Base-by-base conservation (phyloP, 2,329 filamentous ascomycete genomes). In the Curvularia eragrostidis region DNA sequence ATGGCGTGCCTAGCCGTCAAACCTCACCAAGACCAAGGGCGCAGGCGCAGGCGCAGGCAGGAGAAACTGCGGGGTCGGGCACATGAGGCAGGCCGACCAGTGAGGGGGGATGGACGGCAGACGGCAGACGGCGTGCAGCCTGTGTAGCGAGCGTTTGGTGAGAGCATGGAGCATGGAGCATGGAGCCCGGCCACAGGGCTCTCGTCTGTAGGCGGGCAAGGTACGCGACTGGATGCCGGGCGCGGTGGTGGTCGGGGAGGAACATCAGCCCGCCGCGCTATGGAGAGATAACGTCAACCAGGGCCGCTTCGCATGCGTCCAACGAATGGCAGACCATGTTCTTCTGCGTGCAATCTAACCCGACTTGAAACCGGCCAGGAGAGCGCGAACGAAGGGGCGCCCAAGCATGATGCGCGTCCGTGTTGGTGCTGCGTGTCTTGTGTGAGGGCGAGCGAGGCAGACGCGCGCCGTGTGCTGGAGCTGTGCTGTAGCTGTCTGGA, bases 261-360 rank as follows among this genome's bases (percentile, higher is more conserved):
- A 54, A 58, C 32, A 47, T n/a, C 62, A 69, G 66, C 64, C 65
- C 67, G 68, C 63, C 62, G 61, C 58, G 57, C 61, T 61, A 62
- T 63, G 52, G 48, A 56, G 52, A 56, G 63, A 65, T 66, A 68
- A 63, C 67, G 63, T 58, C 57, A 52, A 62, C 47, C 47, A 49
- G 54, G 53, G 61, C 54, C 51, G 61, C 65, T 64, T 65, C 69
- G 43, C 56, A 54, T 54, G 58, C 54, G 56, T 47, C 58, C 58
- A 65, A 62, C 70, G 70, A 73, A 72, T 72, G 55, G 59, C 51
- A 58, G 49, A 59, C 60, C 59, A 51, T 52, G 48, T 57, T 51
- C 56, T 61, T 43, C 64, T 65, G 64, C 63, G 67, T 66, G 70
- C 67, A 74, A 74, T 75, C 68, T 71, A 74, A 69, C 61, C 60